Percentiles rank a stretch among this genome's conserved stretches.
Conservation (phyloP, 768 basidiomycete species). For the Harrya chromipes region DNA sequence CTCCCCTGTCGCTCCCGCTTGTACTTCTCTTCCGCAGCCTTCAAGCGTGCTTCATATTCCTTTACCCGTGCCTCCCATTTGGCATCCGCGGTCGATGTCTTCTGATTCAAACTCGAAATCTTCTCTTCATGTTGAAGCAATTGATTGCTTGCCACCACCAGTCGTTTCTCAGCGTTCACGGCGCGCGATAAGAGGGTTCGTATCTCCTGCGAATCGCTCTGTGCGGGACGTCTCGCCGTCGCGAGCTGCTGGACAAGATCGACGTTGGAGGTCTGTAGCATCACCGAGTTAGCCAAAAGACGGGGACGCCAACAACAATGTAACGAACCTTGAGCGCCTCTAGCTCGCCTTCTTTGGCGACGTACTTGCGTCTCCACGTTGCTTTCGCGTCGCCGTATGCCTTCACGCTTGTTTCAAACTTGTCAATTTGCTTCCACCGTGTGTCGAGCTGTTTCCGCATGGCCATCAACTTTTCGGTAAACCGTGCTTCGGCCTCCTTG, state of each 20-base stretch:
- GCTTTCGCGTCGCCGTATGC: constrained; percentile 76
- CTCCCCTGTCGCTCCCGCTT: constrained; percentile 93
- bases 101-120: constrained; percentile 69
- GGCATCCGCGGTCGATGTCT: constrained; percentile 65
- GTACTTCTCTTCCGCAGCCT: constrained; percentile 84
- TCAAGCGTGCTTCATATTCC: constrained; percentile 82
- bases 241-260: constrained; percentile 74
- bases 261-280: constrained; percentile 58
- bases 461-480: constrained; percentile 68
- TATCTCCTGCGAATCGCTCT: constrained; percentile 65
- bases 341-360: constrained; percentile 84
- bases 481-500: constrained; percentile 74
- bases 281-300: background rate
- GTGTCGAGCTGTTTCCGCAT: constrained; percentile 86
- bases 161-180: constrained; percentile 81
- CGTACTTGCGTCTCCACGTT: constrained; percentile 79
- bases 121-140: constrained; percentile 82
- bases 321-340: constrained; percentile 73
- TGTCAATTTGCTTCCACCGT: constrained; percentile 91
- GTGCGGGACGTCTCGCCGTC: constrained; percentile 54
- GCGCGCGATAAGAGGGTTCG: constrained; percentile 69
- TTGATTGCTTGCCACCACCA: constrained; percentile 83
- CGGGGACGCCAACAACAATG: background rate
- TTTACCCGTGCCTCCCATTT: constrained; percentile 97
- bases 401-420: constrained; percentile 85